phyloP scores from a whole-genome alignment of 1,139 yeast genomes.

The Taphrina pruni region DNA sequence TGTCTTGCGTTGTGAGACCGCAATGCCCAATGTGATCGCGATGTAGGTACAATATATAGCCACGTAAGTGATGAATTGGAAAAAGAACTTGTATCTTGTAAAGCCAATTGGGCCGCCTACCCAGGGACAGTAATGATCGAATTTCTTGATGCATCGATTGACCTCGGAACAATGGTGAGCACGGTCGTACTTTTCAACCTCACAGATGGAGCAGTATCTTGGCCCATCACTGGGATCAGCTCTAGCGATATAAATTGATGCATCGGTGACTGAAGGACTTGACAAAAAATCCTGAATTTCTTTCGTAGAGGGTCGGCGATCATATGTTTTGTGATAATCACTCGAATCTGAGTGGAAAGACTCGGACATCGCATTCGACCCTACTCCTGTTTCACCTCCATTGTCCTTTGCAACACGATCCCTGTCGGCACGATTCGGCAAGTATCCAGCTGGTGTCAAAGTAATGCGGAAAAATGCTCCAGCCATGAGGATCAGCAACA shows the following conservation, averaged over 20 bases:
- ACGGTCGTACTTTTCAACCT: slow-evolving; percentile 85
- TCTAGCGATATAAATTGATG: slow-evolving; percentile 21
- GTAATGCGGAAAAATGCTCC: slow-evolving; percentile 31
- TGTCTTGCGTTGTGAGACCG: slow-evolving; percentile 48
- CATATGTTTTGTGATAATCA: slow-evolving; percentile 22
- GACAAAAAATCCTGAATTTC: slow-evolving; percentile 15
- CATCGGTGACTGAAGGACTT: slow-evolving; percentile 8
- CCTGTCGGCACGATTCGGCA: slow-evolving; percentile 49
- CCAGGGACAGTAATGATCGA: slow-evolving; percentile 93
- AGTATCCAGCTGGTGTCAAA: slow-evolving; percentile 37
- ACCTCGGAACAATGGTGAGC: slow-evolving; percentile 80
- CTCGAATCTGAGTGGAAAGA: not conserved
- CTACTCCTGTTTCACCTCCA: slow-evolving; percentile 16
- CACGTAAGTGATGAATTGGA: slow-evolving; percentile 70
- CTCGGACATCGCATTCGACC: not conserved
- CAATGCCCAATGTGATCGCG: slow-evolving; percentile 47
- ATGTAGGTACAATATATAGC: slow-evolving; percentile 56
- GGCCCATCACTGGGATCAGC: slow-evolving; percentile 57
- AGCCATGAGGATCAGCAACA: slow-evolving; percentile 35
- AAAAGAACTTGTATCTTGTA: slow-evolving; percentile 72
- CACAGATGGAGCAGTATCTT: slow-evolving; percentile 73
- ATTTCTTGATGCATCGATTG: slow-evolving; percentile 65
- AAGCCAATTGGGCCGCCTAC: slow-evolving; percentile 83
- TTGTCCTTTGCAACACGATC: slow-evolving; percentile 7
- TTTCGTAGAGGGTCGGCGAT: slow-evolving; percentile 13